Conservation (phyloP, 2,329 filamentous ascomycete genomes). For the Alternaria sp. region DNA sequence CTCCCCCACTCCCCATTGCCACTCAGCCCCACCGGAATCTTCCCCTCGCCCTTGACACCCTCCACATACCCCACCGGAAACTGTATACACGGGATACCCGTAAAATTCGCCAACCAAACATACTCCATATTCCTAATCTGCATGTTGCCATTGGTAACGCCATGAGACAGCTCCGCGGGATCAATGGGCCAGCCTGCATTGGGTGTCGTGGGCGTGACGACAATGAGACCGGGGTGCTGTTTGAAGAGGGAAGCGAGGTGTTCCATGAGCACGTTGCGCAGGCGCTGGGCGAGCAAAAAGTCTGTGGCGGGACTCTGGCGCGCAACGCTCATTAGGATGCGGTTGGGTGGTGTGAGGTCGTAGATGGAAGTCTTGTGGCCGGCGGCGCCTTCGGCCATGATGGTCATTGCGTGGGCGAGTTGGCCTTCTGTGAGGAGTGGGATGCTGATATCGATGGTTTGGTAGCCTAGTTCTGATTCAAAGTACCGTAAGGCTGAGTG, state of each 20-base stretch:
- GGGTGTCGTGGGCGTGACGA: slow-evolving; percentile 81
- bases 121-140: slow-evolving; percentile 84
- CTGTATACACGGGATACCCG: slow-evolving; percentile 77
- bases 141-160: slow-evolving; percentile 76
- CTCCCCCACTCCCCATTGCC: slow-evolving; percentile 64
- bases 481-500: slow-evolving; percentile 68
- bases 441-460: slow-evolving; percentile 67
- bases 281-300: slow-evolving; percentile 74
- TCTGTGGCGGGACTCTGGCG: slow-evolving; percentile 72
- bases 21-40: slow-evolving; percentile 63
- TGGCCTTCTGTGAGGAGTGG: slow-evolving; percentile 76
- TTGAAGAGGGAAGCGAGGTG: slow-evolving; percentile 77
- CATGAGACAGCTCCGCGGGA: slow-evolving; percentile 66
- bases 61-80: slow-evolving; percentile 78
- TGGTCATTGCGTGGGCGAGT: slow-evolving; percentile 78
- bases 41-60: slow-evolving; percentile 62
- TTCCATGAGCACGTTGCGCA: slow-evolving; percentile 79
- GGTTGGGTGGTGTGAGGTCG: slow-evolving; percentile 71
- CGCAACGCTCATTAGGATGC: slow-evolving; percentile 72
- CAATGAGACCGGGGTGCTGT: slow-evolving; percentile 75
- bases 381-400: slow-evolving; percentile 74
- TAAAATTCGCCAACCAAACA: slow-evolving; percentile 84
- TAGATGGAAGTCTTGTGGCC: slow-evolving; percentile 59
- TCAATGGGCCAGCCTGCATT: slow-evolving; percentile 78
- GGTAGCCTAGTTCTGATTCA: slow-evolving; percentile 61